Base-by-base conservation (phyloP, 768 basidiomycete species). In the Hygrophorus russula region DNA sequence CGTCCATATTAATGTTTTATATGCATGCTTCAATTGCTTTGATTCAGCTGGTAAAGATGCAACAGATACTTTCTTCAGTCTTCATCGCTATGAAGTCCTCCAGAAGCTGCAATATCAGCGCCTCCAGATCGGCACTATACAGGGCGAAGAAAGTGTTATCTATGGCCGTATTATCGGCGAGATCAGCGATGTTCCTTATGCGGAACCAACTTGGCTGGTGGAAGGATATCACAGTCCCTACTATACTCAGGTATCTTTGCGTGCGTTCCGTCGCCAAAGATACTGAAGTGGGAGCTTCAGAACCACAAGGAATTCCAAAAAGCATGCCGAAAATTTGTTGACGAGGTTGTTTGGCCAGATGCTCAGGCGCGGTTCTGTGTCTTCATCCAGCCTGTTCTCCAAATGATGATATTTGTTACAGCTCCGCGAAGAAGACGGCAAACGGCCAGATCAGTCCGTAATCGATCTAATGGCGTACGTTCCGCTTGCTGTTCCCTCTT, bases 1-100 rank as follows among this genome's bases (percentile, higher is more conserved):
- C 17, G 27, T 40, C 14, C 24, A 3, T n/a, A n/a, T n/a, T n/a
- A n/a, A n/a, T 4, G 2, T 15, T 6, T 20, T 28, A 5, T 20
- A 11, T 18, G 10, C 19, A 28, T 8, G 28, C 18, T 12, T 14
- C 5, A 12, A 37, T 29, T 13, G 31, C 46, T 27, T 20, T 33
- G 36, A 37, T 14, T 12, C 11, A 82, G 88, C 86, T 40, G 91
- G 89, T 9, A 71, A 86, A 58, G 91, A 96, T 52, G 82, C 82
- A 1, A 94, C 91, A 0, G 82, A 89, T 29, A 73, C 74, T 4
- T 96, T 97, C 68, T 96, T 82, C 53, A 77, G 84, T 42, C 78
- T 97, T 32, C 93, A 98, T 57, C 75, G 88, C 17, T 74, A 81
- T 33, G 91, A 94, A 53, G 78, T 96, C 12, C 71, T 97, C 35